Conservation (phyloP, 495 filamentous ascomycete genomes). For the Xylaria intraflava region DNA sequence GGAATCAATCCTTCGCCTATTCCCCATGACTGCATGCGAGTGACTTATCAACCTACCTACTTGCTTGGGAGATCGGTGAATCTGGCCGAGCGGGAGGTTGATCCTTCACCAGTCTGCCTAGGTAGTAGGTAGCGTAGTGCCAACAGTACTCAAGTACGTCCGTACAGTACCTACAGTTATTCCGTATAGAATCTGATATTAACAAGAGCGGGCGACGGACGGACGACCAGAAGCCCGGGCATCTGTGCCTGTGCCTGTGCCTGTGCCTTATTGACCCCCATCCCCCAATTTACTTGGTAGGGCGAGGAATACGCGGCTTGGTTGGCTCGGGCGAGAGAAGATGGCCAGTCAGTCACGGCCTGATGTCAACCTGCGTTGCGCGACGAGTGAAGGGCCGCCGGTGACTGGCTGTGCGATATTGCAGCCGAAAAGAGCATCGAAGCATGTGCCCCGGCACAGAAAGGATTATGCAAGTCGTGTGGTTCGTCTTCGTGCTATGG, state of each 20-base stretch:
- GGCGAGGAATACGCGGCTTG: background rate
- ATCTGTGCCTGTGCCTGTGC: background rate
- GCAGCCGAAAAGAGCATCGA: slow-evolving; percentile 23
- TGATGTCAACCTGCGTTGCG: slow-evolving; percentile 9
- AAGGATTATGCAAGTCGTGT: slow-evolving; percentile 30
- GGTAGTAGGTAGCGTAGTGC: too few relatives aligned
- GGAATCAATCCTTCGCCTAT: background rate
- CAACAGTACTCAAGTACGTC: too few relatives aligned
- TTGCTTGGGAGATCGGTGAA: background rate
- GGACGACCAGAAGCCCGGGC: background rate
- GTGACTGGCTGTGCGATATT: slow-evolving; percentile 31
- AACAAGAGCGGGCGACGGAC: background rate
- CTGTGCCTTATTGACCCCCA: background rate
- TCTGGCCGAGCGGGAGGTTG: slow-evolving; percentile 8
- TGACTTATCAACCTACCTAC: background rate
- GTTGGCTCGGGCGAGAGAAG: slow-evolving; percentile 3
- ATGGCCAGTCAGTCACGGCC: slow-evolving; percentile 14
- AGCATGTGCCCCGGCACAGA: slow-evolving; percentile 19
- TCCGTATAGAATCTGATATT: background rate
- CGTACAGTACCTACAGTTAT: background rate
- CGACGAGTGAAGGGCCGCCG: slow-evolving; percentile 18
- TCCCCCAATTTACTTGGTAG: background rate
- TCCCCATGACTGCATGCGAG: background rate
- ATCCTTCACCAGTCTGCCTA: background rate
- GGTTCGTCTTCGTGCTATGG: slow-evolving; percentile 26